Evolutionary conservation across 1,284 basidiomycete species (phyloP), one percentile per base, ranked within the genome.

Genomic region (Chalciporus sp.): DNA sequence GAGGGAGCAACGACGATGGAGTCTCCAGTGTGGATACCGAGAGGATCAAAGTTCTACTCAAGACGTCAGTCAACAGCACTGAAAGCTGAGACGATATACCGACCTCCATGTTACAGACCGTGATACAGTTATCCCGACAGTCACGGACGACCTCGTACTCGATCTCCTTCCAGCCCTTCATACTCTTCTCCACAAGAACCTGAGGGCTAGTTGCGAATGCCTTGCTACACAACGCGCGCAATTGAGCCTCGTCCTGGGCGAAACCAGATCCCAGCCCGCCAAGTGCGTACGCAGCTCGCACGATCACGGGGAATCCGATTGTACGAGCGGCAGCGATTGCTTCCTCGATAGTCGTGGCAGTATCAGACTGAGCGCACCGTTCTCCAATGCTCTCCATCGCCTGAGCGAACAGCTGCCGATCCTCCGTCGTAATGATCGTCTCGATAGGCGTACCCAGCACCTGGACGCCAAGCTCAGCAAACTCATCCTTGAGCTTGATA

Each of bases 151-250:
- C 96, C 73, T 99, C 96, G 67, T 99, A 99, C 76, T 99, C 96
- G 63, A 98, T 94, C 78, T 99, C 96, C 77, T 99, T 98, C 95
- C 95, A 98, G 12, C 96, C 96, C 77, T 98, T 98, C 95, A 99
- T 98, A 69, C 92, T 95, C 81, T 88, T 96, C 80, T 99, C 96
- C 23, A 99, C 94, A 26, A 99, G 80, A 1, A 99, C 95, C 76
- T 99, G 96, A 47, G 96, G 95, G 63, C 90, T 94, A 31, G 94
- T 98, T 45, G 96, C 95, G 70, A 99, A 98, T 12, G 96, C 95
- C 76, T 95, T 96, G 63, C 78, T 82, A 70, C 95, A 98, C 26
- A 98, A 77, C 49, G 92, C 91, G 64, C 85, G 83, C 59, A 98
- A 80, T 77, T 98, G 92, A 17, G 76, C 80, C 71, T 94, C 94